Evolutionary conservation across 495 filamentous ascomycete genomes (phyloP), one percentile per base, ranked within the genome.

Genomic region (Hamigera avellanea): DNA sequence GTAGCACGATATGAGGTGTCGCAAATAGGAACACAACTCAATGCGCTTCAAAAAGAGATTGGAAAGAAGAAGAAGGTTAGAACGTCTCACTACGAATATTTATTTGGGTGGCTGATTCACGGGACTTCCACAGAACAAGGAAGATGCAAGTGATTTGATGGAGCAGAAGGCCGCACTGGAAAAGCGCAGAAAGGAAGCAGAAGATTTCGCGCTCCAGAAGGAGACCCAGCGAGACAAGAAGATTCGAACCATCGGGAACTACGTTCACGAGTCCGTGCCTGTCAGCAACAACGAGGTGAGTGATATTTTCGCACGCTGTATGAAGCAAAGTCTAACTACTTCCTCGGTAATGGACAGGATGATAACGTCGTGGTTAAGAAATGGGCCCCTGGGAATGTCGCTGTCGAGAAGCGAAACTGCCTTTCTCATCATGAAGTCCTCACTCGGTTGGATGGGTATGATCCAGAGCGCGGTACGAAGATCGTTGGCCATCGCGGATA

Each of bases 381-480:
- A 6, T 98, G 88, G 88, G 72, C 75, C 3, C 88, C 89, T 2
- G 73, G 80, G 42, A 79, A 80, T 21, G 69, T 78, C 29, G 65
- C 52, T 5, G 68, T 82, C 36, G 75, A 83, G 49, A 86, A 86
- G 61, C 64, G 69, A 19, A 61, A 77, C 37, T 75, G 78, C 41
- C 75, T 93, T 23, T 93, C 86, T 32, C 91, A 98, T 59, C 91
- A 98, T 59, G 91, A 96, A 55, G 88, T 98, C 29, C 73, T 98
- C 36, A 73, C 79, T 17, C 73, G 83, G 23, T 61, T 96, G 25
- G 86, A 89, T 46, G 91, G 91, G 18, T 95, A 93, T 53, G 93
- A 98, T 49, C 81, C 87, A 1, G 88, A 94, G 48, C 76, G 91
- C 39, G 89, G 87, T 36, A 83, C 86, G 36, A 95, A 95, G 68